Conservation (phyloP, 345 rosid species). For the Acer yangbiense region DNA sequence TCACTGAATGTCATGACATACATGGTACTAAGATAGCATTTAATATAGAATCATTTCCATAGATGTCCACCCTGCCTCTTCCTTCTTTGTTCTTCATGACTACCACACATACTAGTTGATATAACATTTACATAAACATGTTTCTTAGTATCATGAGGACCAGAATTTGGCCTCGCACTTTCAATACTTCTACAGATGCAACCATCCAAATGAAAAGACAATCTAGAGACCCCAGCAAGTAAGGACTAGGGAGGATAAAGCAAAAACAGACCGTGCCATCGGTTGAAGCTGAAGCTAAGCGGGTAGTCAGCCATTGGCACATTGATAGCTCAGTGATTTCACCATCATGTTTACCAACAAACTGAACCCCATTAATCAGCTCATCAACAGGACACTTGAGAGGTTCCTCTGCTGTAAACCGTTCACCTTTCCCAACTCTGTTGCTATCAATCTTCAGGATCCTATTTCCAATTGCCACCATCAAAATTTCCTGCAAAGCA, state of each 20-base stretch:
- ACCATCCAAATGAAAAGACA: slow-evolving; percentile 5
- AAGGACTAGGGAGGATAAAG: slow-evolving; percentile 4
- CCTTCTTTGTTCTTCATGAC: not conserved
- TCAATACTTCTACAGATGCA: not conserved
- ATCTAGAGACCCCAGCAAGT: not conserved
- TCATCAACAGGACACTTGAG: slow-evolving; percentile 53
- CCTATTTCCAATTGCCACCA: slow-evolving; percentile 62
- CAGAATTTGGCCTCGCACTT: not conserved
- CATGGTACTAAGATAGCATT: not conserved
- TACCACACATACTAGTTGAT: not conserved
- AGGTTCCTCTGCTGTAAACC: slow-evolving; percentile 59
- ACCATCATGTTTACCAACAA: slow-evolving; percentile 74
- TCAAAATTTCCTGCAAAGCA: slow-evolving; percentile 59
- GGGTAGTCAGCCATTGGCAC: slow-evolving; percentile 80
- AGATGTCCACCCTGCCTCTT: not conserved
- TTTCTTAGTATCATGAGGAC: not conserved
- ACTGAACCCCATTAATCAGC: slow-evolving; percentile 67
- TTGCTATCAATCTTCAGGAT: slow-evolving; percentile 62
- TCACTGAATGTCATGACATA: too few species aligned
- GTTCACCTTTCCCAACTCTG: slow-evolving; percentile 54
- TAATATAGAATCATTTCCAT: not conserved
- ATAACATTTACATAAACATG: not conserved
- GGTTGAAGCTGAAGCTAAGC: slow-evolving; percentile 71
- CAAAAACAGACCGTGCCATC: slow-evolving; percentile 65
- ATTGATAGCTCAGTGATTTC: slow-evolving; percentile 69